Percentiles rank a stretch among this genome's conserved stretches.
phyloP scores from a whole-genome alignment of 768 basidiomycete species.

The Macrolepiota dolichaula region DNA sequence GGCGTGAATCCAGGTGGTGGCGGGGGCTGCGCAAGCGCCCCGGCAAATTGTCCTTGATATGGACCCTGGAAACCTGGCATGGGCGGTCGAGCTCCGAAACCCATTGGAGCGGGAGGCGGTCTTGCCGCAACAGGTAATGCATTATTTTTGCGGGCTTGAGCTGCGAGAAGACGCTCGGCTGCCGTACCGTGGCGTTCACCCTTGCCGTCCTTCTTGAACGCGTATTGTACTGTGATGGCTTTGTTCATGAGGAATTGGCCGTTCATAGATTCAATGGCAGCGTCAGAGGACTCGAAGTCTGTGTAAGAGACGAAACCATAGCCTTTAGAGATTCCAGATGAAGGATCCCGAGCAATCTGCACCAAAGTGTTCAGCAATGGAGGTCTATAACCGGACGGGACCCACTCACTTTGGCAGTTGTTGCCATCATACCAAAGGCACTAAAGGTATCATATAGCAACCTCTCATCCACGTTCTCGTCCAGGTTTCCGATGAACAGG shows the following conservation, averaged over 20 bases:
- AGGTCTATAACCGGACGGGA: conserved; percentile 9
- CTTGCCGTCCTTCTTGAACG: conserved; percentile 99
- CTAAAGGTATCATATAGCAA: conserved; percentile 93
- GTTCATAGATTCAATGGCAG: conserved; percentile 96
- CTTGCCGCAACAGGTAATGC: conserved; percentile 76
- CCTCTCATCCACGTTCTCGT: conserved; percentile 93
- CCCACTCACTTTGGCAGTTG: conserved; percentile 74
- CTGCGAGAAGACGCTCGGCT: conserved; percentile 93
- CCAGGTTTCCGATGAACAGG: conserved; percentile 92
- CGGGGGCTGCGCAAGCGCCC: conserved; percentile 76
- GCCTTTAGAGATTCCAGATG: conserved; percentile 84
- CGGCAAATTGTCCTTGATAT: conserved; percentile 93
- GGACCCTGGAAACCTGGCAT: conserved; percentile 72
- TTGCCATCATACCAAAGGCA: conserved; percentile 91
- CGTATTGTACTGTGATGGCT: conserved; percentile 94
- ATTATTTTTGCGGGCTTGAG: conserved; percentile 95
- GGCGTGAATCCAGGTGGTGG: conserved; percentile 79
- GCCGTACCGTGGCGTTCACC: conserved; percentile 96
- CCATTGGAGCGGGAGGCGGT: conserved; percentile 72
- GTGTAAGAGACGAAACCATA: conserved; percentile 98
- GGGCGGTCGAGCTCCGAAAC: conserved; percentile 63
- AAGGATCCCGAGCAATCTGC: conserved; percentile 89
- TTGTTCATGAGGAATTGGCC: conserved; percentile 98
- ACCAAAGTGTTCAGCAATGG: background rate
- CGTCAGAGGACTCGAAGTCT: conserved; percentile 96